Conservation (phyloP, 2,329 filamentous ascomycete species). For the Xylariaceae sp. region DNA sequence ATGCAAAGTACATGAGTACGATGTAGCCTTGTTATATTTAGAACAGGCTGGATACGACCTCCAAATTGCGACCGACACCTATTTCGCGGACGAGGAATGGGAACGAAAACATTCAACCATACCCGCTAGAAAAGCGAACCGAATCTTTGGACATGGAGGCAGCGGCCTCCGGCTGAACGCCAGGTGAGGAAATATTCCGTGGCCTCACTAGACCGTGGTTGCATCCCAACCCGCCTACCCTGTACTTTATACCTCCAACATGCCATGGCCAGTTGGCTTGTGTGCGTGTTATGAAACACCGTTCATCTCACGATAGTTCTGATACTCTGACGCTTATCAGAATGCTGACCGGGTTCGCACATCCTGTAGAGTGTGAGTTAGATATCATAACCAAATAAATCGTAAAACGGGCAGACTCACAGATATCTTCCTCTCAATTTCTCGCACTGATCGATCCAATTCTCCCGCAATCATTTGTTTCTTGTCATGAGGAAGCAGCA, state of each 20-base stretch:
- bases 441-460: constrained; percentile 80
- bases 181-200: constrained; percentile 19
- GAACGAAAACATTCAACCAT: constrained; percentile 63
- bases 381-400: neutral
- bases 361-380: constrained; percentile 38
- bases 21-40: constrained; percentile 70
- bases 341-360: constrained; percentile 58
- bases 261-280: neutral
- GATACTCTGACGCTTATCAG: constrained; percentile 30
- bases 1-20: constrained; percentile 73
- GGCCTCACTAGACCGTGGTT: neutral
- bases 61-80: constrained; percentile 58
- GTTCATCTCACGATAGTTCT: neutral
- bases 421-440: constrained; percentile 95
- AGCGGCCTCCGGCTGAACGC: constrained; percentile 22
- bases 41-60: constrained; percentile 66
- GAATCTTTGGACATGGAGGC: constrained; percentile 27
- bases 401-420: constrained; percentile 36
- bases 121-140: constrained; percentile 32
- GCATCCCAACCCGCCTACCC: neutral
- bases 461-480: constrained; percentile 95
- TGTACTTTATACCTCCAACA: neutral
- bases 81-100: constrained; percentile 63
- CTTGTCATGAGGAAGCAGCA: constrained; percentile 77
- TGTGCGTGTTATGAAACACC: neutral